phyloP scores from a whole-genome alignment of 2,329 filamentous ascomycete genomes.

The Botrytis cinerea region DNA sequence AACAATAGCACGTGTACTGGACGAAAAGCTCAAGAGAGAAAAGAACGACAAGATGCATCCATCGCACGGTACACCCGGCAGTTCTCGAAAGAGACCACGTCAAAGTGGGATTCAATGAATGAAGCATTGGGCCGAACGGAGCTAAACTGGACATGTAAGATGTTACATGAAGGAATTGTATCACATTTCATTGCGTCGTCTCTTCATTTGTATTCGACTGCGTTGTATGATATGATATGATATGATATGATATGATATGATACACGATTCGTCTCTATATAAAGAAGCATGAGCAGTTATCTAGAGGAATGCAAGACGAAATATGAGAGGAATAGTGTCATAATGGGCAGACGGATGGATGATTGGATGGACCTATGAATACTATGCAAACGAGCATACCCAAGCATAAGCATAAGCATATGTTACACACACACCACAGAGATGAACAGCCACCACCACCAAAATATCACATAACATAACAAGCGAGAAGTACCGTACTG shows the following conservation, averaged over 20 bases:
- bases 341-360: neutral
- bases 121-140: neutral
- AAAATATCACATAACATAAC: neutral
- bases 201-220: neutral
- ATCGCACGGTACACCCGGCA: conserved; percentile 46
- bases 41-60: conserved; percentile 56
- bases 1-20: conserved; percentile 58
- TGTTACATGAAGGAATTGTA: neutral
- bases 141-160: no score
- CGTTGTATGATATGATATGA: no score
- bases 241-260: no score
- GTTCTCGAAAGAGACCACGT: conserved; percentile 58
- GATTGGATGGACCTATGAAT: neutral
- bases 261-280: neutral
- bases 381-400: neutral
- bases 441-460: no score
- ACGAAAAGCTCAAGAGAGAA: conserved; percentile 67
- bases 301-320: neutral
- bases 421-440: no score
- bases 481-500: neutral
- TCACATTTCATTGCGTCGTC: neutral
- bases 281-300: neutral
- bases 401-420: neutral
- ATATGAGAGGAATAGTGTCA: neutral
- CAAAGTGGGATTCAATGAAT: conserved; percentile 24